Base-by-base conservation (phyloP, 768 basidiomycete genomes). In the Antrodiella citrinella region DNA sequence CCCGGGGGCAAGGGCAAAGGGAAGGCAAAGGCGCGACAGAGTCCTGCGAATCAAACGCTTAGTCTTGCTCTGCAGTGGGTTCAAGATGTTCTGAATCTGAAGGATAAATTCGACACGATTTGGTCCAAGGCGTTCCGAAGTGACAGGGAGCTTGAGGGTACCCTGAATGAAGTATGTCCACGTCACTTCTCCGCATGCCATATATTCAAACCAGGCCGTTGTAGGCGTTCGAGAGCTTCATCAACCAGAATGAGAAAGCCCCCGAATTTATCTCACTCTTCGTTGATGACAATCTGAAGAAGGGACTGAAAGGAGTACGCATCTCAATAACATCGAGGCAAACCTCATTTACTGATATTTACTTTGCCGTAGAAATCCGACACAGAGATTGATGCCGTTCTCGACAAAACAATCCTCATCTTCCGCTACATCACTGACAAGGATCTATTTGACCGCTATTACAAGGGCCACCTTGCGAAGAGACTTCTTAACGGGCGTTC, bases 361-460 rank as follows among this genome's bases (percentile, higher is more conserved):
- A 51, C 15, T 60, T 43, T 18, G 15, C 7, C 41, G 41, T 18
- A 97, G 96, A 97, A 96, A 94, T 81, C 89, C 22, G 96, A 98
- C 51, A 72, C 76, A 18, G 96, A 99, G 61, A 84, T 98, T 47
- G 95, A 98, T 58, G 65, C 66, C 26, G 80, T 95, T 4, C 71
- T 99, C 52, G 95, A 97, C 62, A 97, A 96, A 70, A 94, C 96
- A 0, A 96, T 97, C 65, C 89, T 84, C 1, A 80, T 98, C 23
- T 99, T 99, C 78, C 80, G 95, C 45, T 99, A 82, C 69, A 74
- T 98, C 51, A 76, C 82, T 1, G 94, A 98, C 67, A 98, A 98
- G 68, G 96, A 99, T 62, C 80, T 92, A 12, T 99, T 99, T 63
- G 96, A 99, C 66, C 80, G 90, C 26, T 98, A 98, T 65, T 99